Evolutionary conservation across 2,329 filamentous ascomycete species (phyloP).

Genomic region (Acarospora socialis): DNA sequence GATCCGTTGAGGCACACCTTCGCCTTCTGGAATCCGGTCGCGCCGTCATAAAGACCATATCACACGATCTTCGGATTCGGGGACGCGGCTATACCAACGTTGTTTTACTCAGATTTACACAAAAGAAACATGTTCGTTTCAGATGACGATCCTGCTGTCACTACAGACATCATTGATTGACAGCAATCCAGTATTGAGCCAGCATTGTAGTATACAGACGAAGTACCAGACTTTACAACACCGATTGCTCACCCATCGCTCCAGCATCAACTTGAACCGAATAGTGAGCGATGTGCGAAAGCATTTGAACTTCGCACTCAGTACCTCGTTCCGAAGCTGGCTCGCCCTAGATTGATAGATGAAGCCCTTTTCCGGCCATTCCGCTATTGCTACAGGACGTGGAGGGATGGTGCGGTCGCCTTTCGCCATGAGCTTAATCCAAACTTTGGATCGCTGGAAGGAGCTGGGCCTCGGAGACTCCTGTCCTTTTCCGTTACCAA

Average conservation of each 20-base stretch:
- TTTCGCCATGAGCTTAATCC: conserved; percentile 1
- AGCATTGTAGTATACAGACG: conserved; percentile 1
- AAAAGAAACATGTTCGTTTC: conserved; percentile 31
- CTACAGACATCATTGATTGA: conserved; percentile 30
- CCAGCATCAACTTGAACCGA: too few species aligned
- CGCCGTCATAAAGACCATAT: conserved; percentile 20
- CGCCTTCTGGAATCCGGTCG: conserved; percentile 20
- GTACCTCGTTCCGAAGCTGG: conserved; percentile 2
- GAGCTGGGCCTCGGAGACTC: neutral
- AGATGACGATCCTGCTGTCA: conserved; percentile 22
- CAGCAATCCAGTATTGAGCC: conserved; percentile 3
- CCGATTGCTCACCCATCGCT: too few species aligned
- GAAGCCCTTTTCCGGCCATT: conserved; percentile 1
- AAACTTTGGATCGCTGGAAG: neutral
- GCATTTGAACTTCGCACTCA: neutral
- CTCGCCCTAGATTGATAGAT: neutral
- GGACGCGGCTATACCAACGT: conserved; percentile 18
- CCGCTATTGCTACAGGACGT: conserved; percentile 3
- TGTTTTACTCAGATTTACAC: conserved; percentile 29
- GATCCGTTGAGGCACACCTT: conserved; percentile 22
- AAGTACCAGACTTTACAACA: conserved; percentile 1
- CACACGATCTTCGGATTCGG: conserved; percentile 17
- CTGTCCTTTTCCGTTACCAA: conserved; percentile 18
- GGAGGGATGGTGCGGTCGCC: conserved; percentile 3
- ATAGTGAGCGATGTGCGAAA: too few species aligned